phyloP scores from a whole-genome alignment of 202 grass and related monocot genomes.

The Zizania palustris region DNA sequence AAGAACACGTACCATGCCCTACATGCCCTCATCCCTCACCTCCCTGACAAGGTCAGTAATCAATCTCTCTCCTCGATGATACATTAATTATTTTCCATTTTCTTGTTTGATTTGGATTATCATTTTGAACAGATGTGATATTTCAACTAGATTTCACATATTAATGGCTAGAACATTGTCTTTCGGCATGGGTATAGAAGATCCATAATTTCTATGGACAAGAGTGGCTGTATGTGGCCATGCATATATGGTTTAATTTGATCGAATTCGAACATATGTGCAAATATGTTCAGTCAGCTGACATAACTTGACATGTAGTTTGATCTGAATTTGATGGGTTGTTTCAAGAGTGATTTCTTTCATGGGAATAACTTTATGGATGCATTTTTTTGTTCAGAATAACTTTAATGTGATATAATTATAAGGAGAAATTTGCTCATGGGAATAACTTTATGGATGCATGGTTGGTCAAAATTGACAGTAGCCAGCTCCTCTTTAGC shows the following conservation, averaged over 20 bases:
- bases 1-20: constrained; percentile 55
- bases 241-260: no score
- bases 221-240: not conserved
- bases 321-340: not conserved
- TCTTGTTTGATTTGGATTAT: not conserved
- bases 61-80: no score
- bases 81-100: not conserved
- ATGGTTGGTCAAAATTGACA: no score
- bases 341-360: not conserved
- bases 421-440: no score
- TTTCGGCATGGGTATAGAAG: not conserved
- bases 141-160: not conserved
- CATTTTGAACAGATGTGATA: not conserved
- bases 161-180: not conserved
- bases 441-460: no score
- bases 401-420: no score
- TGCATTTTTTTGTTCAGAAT: no score
- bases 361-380: not conserved
- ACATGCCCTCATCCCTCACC: constrained; percentile 49
- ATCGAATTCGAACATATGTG: no score
- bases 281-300: no score
- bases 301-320: not conserved
- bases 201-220: not conserved
- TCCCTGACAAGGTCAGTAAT: constrained; percentile 54
- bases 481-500: no score